Evolutionary conservation across 768 basidiomycete genomes (phyloP).

Genomic region (Calocybe gangraenosa): DNA sequence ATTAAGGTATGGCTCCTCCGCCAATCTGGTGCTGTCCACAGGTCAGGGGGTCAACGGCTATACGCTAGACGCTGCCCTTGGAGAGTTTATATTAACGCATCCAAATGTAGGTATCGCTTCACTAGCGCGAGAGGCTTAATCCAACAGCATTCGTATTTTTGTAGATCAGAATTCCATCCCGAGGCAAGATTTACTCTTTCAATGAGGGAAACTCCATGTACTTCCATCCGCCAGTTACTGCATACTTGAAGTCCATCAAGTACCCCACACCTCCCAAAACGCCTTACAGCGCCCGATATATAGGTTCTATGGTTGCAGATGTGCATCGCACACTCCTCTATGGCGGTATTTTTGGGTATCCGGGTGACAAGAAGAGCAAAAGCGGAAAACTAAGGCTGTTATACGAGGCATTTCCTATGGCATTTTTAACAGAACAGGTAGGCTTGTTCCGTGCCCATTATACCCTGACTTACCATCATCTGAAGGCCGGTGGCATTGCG

Average conservation of each 20-base stretch:
- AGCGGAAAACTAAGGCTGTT: constrained; percentile 90
- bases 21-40: constrained; percentile 93
- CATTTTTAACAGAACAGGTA: constrained; percentile 90
- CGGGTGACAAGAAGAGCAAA: constrained; percentile 97
- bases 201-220: constrained; percentile 98
- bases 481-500: constrained; percentile 90
- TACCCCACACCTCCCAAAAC: constrained; percentile 72
- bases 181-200: constrained; percentile 99
- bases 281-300: constrained; percentile 90
- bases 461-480: constrained; percentile 10
- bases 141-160: constrained; percentile 5
- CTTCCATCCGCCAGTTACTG: constrained; percentile 77
- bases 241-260: constrained; percentile 90
- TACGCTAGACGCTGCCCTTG: constrained; percentile 91
- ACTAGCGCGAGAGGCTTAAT: not conserved
- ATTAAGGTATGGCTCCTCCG: constrained; percentile 20
- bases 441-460: constrained; percentile 11
- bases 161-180: constrained; percentile 86
- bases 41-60: constrained; percentile 97
- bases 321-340: constrained; percentile 95
- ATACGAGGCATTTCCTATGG: constrained; percentile 99
- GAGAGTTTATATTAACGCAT: constrained; percentile 99
- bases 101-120: constrained; percentile 61
- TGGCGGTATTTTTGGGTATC: constrained; percentile 98
- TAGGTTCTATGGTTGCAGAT: constrained; percentile 99